These are phyloP conservation scores for Podospora bellae-mahoneyi DNA, from an alignment of 495 filamentous ascomycete genomes.

Conservation along the genomic window DNA sequence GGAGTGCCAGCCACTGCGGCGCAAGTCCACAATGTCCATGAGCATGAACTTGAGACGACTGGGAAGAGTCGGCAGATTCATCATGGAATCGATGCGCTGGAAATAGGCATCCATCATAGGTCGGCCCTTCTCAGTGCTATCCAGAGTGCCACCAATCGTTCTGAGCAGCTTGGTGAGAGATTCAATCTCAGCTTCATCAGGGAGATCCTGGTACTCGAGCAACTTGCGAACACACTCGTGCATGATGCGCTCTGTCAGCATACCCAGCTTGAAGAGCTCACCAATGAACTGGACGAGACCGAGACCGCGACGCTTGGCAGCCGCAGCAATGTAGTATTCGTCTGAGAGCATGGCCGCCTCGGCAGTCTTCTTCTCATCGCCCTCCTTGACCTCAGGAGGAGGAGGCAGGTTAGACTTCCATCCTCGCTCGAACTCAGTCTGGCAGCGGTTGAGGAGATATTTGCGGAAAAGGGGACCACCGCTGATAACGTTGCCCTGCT, in stretches of 20 bases:
- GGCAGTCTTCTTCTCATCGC: constrained; percentile 55
- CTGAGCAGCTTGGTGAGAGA: constrained; percentile 86
- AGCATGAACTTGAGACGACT: constrained; percentile 94
- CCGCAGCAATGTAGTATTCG: constrained; percentile 93
- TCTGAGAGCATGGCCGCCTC: constrained; percentile 86
- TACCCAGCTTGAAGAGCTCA: constrained; percentile 95
- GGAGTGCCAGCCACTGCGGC: constrained; percentile 67
- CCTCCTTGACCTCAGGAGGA: constrained; percentile 67
- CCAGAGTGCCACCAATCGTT: constrained; percentile 84
- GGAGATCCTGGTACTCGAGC: constrained; percentile 88
- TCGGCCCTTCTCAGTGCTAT: constrained; percentile 73
- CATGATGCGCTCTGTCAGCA: constrained; percentile 99
- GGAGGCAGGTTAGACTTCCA: constrained; percentile 82
- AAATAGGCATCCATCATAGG: constrained; percentile 94
- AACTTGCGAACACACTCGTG: constrained; percentile 97
- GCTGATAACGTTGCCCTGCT: constrained; percentile 76
- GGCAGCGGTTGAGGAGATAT: constrained; percentile 96
- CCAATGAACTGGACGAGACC: constrained; percentile 99
- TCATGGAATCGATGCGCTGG: constrained; percentile 72
- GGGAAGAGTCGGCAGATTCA: constrained; percentile 70
- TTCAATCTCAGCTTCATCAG: constrained; percentile 95
- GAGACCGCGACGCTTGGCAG: constrained; percentile 93
- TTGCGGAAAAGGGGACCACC: constrained; percentile 96
- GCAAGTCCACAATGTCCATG: constrained; percentile 87
- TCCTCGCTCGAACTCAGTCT: constrained; percentile 97